Conservation (phyloP, 306 rosid genomes). For the Quillaja saponaria region DNA sequence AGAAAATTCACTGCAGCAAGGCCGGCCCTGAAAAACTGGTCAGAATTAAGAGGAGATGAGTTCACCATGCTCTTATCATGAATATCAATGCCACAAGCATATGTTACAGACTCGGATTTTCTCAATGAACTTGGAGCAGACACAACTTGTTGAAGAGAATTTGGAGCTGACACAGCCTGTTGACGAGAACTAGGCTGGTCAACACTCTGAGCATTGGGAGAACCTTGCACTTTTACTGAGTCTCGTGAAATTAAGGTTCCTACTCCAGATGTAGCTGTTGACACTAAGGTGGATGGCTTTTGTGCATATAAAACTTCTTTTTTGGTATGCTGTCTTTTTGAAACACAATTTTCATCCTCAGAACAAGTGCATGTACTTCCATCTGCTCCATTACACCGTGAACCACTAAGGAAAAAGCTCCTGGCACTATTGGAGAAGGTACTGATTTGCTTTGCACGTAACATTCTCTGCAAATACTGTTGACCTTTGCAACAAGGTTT, state of each 20-base stretch:
- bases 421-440: conserved; percentile 78
- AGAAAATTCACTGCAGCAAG: conserved; percentile 77
- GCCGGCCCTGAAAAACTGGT: conserved; percentile 76
- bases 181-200: conserved; percentile 38
- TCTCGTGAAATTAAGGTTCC: conserved; percentile 47
- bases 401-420: conserved; percentile 66
- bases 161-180: conserved; percentile 38
- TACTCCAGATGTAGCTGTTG: conserved; percentile 46
- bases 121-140: conserved; percentile 40
- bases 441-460: conserved; percentile 77
- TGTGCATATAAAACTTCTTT: conserved; percentile 45
- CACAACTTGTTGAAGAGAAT: conserved; percentile 38
- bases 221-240: conserved; percentile 36
- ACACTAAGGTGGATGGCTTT: conserved; percentile 48
- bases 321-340: conserved; percentile 52
- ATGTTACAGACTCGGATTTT: conserved; percentile 51
- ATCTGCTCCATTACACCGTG: conserved; percentile 66
- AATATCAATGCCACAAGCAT: conserved; percentile 46
- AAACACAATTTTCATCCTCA: conserved; percentile 76
- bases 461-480: conserved; percentile 55
- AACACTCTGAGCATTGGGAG: conserved; percentile 44
- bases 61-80: conserved; percentile 35
- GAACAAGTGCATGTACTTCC: conserved; percentile 78
- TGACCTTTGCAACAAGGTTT: conserved; percentile 8
- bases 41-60: conserved; percentile 45